Conservation (phyloP, 768 basidiomycete genomes). For the Lactifluus volemus region DNA sequence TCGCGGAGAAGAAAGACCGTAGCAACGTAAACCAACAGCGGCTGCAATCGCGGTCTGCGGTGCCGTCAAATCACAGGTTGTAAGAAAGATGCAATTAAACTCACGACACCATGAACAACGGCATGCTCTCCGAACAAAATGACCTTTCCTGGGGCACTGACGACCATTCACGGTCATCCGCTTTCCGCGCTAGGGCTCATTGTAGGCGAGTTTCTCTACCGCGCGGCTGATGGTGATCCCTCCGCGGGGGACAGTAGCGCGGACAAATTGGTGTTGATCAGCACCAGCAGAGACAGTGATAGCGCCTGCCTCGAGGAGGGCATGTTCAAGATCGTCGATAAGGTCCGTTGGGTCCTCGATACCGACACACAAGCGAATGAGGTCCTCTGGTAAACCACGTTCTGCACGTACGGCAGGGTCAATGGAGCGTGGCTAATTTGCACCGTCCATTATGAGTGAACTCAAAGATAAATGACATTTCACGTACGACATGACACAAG, state of each 20-base stretch:
- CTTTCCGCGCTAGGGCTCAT: slow-evolving; percentile 25
- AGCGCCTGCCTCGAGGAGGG: slow-evolving; percentile 86
- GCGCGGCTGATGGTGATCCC: slow-evolving; percentile 42
- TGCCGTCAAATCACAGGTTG: slow-evolving; percentile 3
- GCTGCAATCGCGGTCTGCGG: slow-evolving; percentile 87
- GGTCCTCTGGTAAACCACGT: slow-evolving; percentile 94
- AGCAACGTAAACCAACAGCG: slow-evolving; percentile 92
- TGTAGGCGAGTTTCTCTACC: slow-evolving; percentile 55
- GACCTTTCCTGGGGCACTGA: slow-evolving; percentile 95
- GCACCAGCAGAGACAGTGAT: slow-evolving; percentile 49
- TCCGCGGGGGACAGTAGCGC: slow-evolving; percentile 29
- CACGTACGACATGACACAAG: slow-evolving; percentile 98
- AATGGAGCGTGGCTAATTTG: slow-evolving; percentile 85
- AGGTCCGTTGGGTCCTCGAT: slow-evolving; percentile 94
- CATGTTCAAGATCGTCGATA: slow-evolving; percentile 89
- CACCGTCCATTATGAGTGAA: slow-evolving; percentile 1
- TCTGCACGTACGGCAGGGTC: slow-evolving; percentile 93
- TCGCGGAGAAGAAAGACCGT: slow-evolving; percentile 71
- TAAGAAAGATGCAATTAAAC: slow-evolving; percentile 28
- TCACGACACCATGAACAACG: slow-evolving; percentile 92
- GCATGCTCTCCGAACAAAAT: slow-evolving; percentile 99
- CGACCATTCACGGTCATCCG: slow-evolving; percentile 54
- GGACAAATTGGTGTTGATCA: slow-evolving; percentile 41
- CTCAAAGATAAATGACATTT: not conserved
- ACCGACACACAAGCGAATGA: slow-evolving; percentile 96